phyloP scores from a whole-genome alignment of 169 alveolate genomes.

The Cryptosporidium baileyi region DNA sequence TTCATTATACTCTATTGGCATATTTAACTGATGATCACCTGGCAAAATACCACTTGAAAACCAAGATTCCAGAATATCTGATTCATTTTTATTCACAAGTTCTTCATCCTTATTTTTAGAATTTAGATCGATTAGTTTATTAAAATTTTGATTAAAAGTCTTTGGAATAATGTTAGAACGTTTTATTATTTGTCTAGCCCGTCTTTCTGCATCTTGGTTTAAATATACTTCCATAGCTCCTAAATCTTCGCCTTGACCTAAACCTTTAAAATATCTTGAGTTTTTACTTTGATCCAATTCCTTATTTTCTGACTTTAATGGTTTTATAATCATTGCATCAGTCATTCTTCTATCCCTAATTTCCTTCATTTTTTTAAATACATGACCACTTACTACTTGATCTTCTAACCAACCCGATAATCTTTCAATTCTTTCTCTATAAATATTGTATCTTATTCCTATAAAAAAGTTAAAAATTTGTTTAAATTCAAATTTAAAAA shows the following conservation, averaged over 20 bases:
- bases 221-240: conserved; percentile 48
- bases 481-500: not conserved
- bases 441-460: conserved; percentile 52
- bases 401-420: conserved; percentile 66
- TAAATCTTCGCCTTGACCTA: not conserved
- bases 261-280: not conserved
- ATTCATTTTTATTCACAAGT: not conserved
- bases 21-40: conserved; percentile 43
- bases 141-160: not conserved
- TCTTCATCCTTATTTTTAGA: not conserved
- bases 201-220: conserved; percentile 61
- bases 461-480: not conserved
- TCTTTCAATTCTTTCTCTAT: conserved; percentile 61
- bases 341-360: conserved; percentile 57
- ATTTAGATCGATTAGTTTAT: not conserved
- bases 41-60: conserved; percentile 63
- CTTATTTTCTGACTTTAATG: not conserved
- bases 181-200: conserved; percentile 44
- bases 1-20: conserved; percentile 32
- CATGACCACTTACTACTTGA: conserved; percentile 64
- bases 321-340: conserved; percentile 48
- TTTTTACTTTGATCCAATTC: not conserved
- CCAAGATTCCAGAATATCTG: conserved; percentile 23
- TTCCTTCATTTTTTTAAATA: conserved; percentile 62
- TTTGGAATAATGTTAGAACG: conserved; percentile 14